Evolutionary conservation across 2,329 filamentous ascomycete genomes (phyloP).

Genomic region (Diaporthe citrichinensis): DNA sequence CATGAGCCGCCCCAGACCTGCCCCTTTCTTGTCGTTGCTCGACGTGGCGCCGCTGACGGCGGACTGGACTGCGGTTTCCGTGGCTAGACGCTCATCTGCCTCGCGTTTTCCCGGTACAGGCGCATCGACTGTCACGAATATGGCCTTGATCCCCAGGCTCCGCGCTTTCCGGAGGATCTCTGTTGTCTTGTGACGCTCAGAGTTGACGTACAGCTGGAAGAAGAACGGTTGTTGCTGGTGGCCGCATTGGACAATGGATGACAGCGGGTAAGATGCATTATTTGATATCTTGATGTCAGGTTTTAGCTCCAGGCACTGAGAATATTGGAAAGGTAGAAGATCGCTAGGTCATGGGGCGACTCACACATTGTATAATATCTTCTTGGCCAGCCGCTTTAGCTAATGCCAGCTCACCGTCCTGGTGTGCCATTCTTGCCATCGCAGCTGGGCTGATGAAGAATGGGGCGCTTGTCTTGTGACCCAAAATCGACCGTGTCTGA

Average conservation of each 20-base stretch:
- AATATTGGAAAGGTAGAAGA: background rate
- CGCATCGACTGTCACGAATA: slow-evolving; percentile 68
- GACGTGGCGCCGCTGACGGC: slow-evolving; percentile 58
- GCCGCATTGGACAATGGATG: slow-evolving; percentile 57
- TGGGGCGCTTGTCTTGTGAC: slow-evolving; percentile 57
- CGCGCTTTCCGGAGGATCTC: slow-evolving; percentile 57
- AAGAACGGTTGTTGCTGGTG: slow-evolving; percentile 59
- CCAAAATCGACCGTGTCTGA: slow-evolving; percentile 58
- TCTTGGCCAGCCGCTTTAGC: slow-evolving; percentile 61
- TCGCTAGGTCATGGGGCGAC: slow-evolving; percentile 29
- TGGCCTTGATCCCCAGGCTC: slow-evolving; percentile 63
- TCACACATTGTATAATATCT: slow-evolving; percentile 63
- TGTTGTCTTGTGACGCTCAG: slow-evolving; percentile 62
- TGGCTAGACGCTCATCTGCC: slow-evolving; percentile 66
- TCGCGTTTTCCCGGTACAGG: slow-evolving; percentile 70
- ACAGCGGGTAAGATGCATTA: slow-evolving; percentile 64
- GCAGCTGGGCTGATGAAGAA: slow-evolving; percentile 66
- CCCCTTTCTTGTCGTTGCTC: slow-evolving; percentile 66
- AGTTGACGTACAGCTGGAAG: slow-evolving; percentile 70
- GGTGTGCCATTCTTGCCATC: slow-evolving; percentile 64
- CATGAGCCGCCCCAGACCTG: slow-evolving; percentile 66
- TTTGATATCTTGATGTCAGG: slow-evolving; percentile 57
- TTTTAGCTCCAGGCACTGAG: background rate
- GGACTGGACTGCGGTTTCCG: slow-evolving; percentile 54
- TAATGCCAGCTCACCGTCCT: slow-evolving; percentile 66